Percentiles rank a stretch among this genome's conserved stretches.
phyloP scores from a whole-genome alignment of 139 green algal species.

The Pleodorina starrii region DNA sequence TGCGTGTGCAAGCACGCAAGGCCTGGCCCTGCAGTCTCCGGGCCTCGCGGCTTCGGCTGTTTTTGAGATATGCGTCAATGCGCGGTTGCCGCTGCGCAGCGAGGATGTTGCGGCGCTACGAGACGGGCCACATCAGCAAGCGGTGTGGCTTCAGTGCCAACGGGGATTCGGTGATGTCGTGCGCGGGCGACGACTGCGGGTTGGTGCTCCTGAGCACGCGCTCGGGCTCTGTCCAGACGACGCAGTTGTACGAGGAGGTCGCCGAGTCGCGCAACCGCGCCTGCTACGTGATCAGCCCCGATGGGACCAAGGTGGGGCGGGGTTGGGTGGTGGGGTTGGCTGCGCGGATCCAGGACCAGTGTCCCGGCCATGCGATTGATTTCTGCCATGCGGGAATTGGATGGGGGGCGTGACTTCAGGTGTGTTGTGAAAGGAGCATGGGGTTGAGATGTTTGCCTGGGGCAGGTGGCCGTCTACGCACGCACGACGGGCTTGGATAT shows the following conservation, averaged over 20 bases:
- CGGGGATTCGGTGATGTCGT: slow-evolving; percentile 50
- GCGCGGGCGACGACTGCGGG: slow-evolving; percentile 52
- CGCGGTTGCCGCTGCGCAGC: slow-evolving; percentile 16
- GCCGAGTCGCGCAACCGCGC: slow-evolving; percentile 45
- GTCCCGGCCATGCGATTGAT: too few species aligned
- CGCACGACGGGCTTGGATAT: too few species aligned
- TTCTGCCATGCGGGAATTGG: too few species aligned
- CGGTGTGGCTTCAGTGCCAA: slow-evolving; percentile 44
- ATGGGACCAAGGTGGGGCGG: slow-evolving; percentile 39
- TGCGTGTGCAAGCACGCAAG: too few species aligned
- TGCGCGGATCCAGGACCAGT: too few species aligned
- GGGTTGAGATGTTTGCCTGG: too few species aligned
- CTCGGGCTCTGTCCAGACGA: not conserved
- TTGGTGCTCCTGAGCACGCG: slow-evolving; percentile 32
- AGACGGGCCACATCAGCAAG: slow-evolving; percentile 42
- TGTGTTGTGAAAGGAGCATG: too few species aligned
- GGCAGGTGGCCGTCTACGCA: too few species aligned
- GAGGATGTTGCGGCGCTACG: slow-evolving; percentile 50
- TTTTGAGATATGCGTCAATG: not conserved
- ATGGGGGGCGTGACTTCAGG: too few species aligned
- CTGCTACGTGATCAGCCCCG: slow-evolving; percentile 39
- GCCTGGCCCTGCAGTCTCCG: too few species aligned
- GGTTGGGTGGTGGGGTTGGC: too few species aligned
- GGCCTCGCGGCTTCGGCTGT: too few species aligned
- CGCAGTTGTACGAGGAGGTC: slow-evolving; percentile 50